Percentiles rank a stretch among this genome's conserved stretches.
These are phyloP conservation scores for Lyophyllum semitale DNA, from an alignment of 768 basidiomycete species.

Conservation along the genomic window DNA sequence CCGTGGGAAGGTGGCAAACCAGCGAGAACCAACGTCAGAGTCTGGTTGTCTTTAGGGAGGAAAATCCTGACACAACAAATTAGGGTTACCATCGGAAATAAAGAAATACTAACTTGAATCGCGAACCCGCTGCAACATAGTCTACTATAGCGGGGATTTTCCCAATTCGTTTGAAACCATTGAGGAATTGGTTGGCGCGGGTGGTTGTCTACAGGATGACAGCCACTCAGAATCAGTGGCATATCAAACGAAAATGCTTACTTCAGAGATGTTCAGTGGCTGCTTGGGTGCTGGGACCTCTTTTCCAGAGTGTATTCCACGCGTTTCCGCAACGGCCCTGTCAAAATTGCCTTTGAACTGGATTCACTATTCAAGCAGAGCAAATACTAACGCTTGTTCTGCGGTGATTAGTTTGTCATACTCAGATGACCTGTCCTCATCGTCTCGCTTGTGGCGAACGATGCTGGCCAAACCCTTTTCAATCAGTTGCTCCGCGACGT, in stretches of 20 bases:
- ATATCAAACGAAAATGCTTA: slow-evolving; percentile 23
- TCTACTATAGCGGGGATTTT: slow-evolving; percentile 86
- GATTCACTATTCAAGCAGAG: neutral
- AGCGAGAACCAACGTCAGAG: slow-evolving; percentile 87
- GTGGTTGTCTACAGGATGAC: slow-evolving; percentile 51
- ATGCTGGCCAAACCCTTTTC: slow-evolving; percentile 91
- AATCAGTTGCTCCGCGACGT: slow-evolving; percentile 89
- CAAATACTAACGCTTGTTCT: slow-evolving; percentile 77
- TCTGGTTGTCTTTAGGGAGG: slow-evolving; percentile 90
- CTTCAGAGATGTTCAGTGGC: slow-evolving; percentile 92
- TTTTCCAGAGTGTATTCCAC: slow-evolving; percentile 92
- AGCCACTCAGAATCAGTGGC: neutral
- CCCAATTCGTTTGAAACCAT: slow-evolving; percentile 88
- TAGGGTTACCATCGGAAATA: neutral
- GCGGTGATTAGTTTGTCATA: slow-evolving; percentile 96
- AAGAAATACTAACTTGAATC: slow-evolving; percentile 75
- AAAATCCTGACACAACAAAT: slow-evolving; percentile 56
- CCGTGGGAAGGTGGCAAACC: slow-evolving; percentile 41
- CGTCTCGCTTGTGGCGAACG: slow-evolving; percentile 90
- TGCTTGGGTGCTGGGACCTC: slow-evolving; percentile 78
- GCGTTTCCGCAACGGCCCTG: slow-evolving; percentile 75
- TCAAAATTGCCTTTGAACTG: slow-evolving; percentile 9
- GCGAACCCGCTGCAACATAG: slow-evolving; percentile 90
- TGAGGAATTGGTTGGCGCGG: slow-evolving; percentile 86
- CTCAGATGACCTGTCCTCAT: slow-evolving; percentile 94